phyloP scores from a whole-genome alignment of 1,139 yeast genomes.

The Pneumocystis jirovecii region DNA sequence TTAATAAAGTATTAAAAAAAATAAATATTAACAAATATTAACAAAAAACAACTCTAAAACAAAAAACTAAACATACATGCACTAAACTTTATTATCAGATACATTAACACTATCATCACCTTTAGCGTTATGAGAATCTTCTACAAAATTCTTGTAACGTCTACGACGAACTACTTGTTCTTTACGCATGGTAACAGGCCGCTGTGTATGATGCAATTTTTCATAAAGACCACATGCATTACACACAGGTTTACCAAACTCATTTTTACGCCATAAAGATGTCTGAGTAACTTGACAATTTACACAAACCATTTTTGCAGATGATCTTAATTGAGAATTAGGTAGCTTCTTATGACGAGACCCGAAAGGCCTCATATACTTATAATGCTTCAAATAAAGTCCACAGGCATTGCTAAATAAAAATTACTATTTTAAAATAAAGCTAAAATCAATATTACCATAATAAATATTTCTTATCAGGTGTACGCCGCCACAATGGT shows the following conservation, averaged over 20 bases:
- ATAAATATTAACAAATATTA: no score
- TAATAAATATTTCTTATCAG: conserved; percentile 38
- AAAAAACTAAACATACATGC: not conserved
- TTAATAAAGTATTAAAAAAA: no score
- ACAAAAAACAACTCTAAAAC: not conserved
- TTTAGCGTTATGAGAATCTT: not conserved
- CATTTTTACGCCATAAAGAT: conserved; percentile 77
- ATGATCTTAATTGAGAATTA: not conserved
- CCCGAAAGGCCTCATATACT: conserved; percentile 26
- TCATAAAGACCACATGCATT: conserved; percentile 80
- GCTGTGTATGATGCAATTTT: conserved; percentile 58
- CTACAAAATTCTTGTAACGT: conserved; percentile 23
- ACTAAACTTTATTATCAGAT: not conserved
- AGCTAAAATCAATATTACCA: conserved; percentile 22
- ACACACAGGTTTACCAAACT: conserved; percentile 56
- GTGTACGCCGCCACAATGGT: conserved; percentile 57
- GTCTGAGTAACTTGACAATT: conserved; percentile 77
- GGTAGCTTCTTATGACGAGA: not conserved
- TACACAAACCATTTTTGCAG: conserved; percentile 3
- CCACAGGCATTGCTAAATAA: conserved; percentile 47
- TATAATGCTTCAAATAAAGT: conserved; percentile 31
- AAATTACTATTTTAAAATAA: not conserved
- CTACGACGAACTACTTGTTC: conserved; percentile 61
- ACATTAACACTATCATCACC: not conserved
- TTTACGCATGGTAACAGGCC: conserved; percentile 64